A percentile compares a stretch with the other conserved stretches of the same genome.
Conservation (phyloP, 805 yeast species). For the Kazachstania viticola region DNA sequence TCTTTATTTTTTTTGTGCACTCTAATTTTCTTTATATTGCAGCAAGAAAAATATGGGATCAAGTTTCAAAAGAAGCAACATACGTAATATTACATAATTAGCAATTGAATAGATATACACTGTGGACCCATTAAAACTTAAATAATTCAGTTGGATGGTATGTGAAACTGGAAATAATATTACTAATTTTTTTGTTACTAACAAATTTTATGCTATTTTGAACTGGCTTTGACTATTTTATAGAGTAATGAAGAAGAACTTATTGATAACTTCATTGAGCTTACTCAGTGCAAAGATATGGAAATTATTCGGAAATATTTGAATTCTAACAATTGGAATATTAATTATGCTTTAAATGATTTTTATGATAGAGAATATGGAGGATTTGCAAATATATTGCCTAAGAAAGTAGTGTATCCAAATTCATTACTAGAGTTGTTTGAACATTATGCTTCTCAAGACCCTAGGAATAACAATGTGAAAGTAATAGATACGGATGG, state of each 20-base stretch:
- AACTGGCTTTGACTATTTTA: too few relatives aligned
- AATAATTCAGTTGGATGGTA: too few relatives aligned
- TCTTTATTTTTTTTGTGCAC: too few relatives aligned
- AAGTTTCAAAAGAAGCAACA: too few relatives aligned
- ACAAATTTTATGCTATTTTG: too few relatives aligned
- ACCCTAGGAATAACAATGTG: slow-evolving; percentile 9
- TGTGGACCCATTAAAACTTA: too few relatives aligned
- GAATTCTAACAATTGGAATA: slow-evolving; percentile 16
- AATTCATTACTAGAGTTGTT: slow-evolving; percentile 10
- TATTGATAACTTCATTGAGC: slow-evolving; percentile 12
- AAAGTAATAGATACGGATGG: slow-evolving; percentile 64
- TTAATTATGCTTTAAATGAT: slow-evolving; percentile 24
- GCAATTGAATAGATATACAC: too few relatives aligned
- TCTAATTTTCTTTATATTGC: too few relatives aligned
- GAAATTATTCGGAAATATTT: slow-evolving; percentile 16
- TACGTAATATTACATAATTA: too few relatives aligned
- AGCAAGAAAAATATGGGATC: too few relatives aligned
- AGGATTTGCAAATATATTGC: slow-evolving; percentile 5
- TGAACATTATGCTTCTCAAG: slow-evolving; percentile 12
- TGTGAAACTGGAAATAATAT: too few relatives aligned
- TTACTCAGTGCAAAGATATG: slow-evolving; percentile 15
- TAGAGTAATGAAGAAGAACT: slow-evolving; percentile 4
- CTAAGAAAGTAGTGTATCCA: slow-evolving; percentile 7
- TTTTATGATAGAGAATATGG: slow-evolving; percentile 22
- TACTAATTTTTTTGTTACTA: too few relatives aligned